phyloP scores from a whole-genome alignment of 805 yeast species.

The Yarrowia sp. region DNA sequence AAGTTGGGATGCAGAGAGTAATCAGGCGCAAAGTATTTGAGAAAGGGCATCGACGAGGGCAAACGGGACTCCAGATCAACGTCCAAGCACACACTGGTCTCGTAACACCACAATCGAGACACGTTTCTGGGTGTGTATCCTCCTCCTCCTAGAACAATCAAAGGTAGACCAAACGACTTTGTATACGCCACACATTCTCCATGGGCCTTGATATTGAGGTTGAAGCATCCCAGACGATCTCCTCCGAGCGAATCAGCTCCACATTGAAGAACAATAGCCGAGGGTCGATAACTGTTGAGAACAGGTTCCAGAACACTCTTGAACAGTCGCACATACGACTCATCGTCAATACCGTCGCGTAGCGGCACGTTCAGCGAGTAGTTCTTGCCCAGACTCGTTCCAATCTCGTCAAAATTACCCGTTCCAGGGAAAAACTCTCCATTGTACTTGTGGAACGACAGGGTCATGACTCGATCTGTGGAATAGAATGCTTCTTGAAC shows the following conservation, averaged over 20 bases:
- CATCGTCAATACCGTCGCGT: conserved; percentile 94
- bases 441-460: conserved; percentile 85
- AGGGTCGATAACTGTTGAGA: conserved; percentile 85
- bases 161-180: conserved; percentile 82
- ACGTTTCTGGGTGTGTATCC: conserved; percentile 98
- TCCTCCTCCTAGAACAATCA: conserved; percentile 97
- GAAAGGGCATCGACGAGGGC: conserved; percentile 77
- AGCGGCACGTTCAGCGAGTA: conserved; percentile 86
- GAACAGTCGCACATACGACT: conserved; percentile 62
- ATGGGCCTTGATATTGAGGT: conserved; percentile 90
- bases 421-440: conserved; percentile 96
- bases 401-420: conserved; percentile 83
- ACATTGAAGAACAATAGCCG: conserved; percentile 96
- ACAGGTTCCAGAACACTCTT: conserved; percentile 90
- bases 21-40: conserved; percentile 89
- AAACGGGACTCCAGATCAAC: conserved; percentile 76
- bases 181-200: conserved; percentile 94
- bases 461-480: conserved; percentile 89
- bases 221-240: conserved; percentile 94
- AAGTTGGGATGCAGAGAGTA: conserved; percentile 83
- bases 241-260: conserved; percentile 98
- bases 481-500: conserved; percentile 94
- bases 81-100: conserved; percentile 85
- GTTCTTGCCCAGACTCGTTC: conserved; percentile 84
- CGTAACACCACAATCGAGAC: conserved; percentile 93